Percentiles rank a stretch among this genome's conserved stretches.
These are phyloP conservation scores for Populus ilicifolia DNA, from an alignment of 345 rosid genomes.

Conservation along the genomic window DNA sequence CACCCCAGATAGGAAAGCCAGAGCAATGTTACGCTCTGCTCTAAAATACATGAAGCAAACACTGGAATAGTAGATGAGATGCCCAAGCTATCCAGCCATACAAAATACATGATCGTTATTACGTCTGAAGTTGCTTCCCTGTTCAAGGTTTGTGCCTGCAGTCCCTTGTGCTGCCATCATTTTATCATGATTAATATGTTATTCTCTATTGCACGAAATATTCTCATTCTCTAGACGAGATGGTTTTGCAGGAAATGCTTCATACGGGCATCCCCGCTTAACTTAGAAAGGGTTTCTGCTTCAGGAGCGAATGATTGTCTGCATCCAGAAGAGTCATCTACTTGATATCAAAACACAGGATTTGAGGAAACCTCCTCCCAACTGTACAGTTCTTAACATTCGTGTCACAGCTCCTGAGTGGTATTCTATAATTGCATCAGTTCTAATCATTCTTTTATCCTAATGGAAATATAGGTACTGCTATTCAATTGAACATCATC, in stretches of 20 bases:
- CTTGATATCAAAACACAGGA: neutral
- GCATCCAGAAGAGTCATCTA: neutral
- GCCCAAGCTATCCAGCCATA: constrained; percentile 7
- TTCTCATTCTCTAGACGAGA: neutral
- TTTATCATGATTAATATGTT: neutral
- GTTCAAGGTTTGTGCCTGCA: constrained; percentile 26
- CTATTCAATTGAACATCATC: neutral
- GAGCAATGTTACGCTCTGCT: constrained; percentile 94
- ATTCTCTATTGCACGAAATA: neutral
- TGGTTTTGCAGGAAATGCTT: constrained; percentile 15
- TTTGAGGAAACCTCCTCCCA: neutral
- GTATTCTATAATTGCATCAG: constrained; percentile 4
- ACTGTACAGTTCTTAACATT: neutral
- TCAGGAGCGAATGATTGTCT: neutral
- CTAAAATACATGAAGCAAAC: constrained; percentile 82
- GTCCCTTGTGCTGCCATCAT: neutral
- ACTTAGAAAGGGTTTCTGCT: neutral
- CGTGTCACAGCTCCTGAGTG: neutral
- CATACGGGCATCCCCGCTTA: too few species aligned
- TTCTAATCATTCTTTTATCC: neutral
- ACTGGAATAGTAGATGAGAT: constrained; percentile 34
- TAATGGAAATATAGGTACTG: neutral
- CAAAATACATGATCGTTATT: neutral
- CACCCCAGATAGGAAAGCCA: constrained; percentile 87
- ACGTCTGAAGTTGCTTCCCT: neutral